Base-by-base conservation (phyloP, 2,329 filamentous ascomycete species). In the Fusarium foetens region DNA sequence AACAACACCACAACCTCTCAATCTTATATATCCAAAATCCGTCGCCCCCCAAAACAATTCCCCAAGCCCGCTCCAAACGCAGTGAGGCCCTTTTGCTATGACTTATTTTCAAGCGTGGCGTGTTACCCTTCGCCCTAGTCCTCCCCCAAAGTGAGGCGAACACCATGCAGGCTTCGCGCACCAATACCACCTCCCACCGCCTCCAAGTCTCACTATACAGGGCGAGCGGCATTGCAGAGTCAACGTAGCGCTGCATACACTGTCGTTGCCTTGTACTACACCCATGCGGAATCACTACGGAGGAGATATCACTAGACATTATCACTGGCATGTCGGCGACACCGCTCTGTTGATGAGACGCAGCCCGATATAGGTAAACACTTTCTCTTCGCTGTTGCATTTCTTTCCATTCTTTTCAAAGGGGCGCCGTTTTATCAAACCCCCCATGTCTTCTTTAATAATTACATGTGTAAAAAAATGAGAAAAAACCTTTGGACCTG, bases 371-470 rank as follows among this genome's bases (percentile, higher is more conserved):
- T 61, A 33, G 19, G 33, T 43, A 27, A 27, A 11, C 13, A 45
- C 33, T 48, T 48, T 35, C 23, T 35, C 29, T 49, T 42, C 25
- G 43, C 42, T 63, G 52, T 66, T 66, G 27, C 43, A 66, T 71
- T 69, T 67, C 68, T 68, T 68, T 69, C 62, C 68, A 74, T 73
- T 77, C 64, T 70, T 70, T 68, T 67, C 54, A 61, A 58, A 67
- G 58, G 59, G 66, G 60, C 54, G 64, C 72, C 63, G 66, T 58
- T 57, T 58, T 68, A 41, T 55, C 48, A 53, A 41, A 49, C 43
- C 59, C 67, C 70, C 66, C 73, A 63, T 67, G 33, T 76, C 64
- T 73, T 76, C 63, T 73, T 73, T 72, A 71, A 77, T 70, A 75
- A 77, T 77, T 77, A 77, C 75, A 77, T 66, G 66, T 75, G 35